Percentiles rank a stretch among this genome's conserved stretches.
phyloP scores from a whole-genome alignment of 805 yeast genomes.

The Candida odintsovae region DNA sequence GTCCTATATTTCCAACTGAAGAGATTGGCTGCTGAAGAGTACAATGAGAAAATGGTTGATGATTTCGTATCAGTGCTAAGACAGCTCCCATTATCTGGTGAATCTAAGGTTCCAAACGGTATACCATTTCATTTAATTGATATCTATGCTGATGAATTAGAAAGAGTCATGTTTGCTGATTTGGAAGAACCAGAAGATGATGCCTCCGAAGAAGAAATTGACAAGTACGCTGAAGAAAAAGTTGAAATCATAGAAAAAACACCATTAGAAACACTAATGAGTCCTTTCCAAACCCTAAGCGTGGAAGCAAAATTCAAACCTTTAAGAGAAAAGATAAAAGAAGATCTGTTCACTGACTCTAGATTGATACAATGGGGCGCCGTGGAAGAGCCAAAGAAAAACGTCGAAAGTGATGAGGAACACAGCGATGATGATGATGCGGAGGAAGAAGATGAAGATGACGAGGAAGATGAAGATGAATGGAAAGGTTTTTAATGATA shows the following conservation, averaged over 20 bases:
- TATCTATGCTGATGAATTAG: slow-evolving; percentile 79
- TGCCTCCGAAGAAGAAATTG: slow-evolving; percentile 29
- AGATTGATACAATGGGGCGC: slow-evolving; percentile 61
- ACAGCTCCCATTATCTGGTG: slow-evolving; percentile 50
- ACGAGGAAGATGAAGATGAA: slow-evolving; percentile 26
- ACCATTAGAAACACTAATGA: slow-evolving; percentile 51
- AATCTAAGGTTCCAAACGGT: slow-evolving; percentile 58
- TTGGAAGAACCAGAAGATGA: slow-evolving; percentile 40
- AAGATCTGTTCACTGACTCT: slow-evolving; percentile 60
- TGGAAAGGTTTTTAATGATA: slow-evolving; percentile 34
- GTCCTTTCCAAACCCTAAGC: slow-evolving; percentile 53
- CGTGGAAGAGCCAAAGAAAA: slow-evolving; percentile 19
- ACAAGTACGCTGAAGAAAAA: slow-evolving; percentile 17
- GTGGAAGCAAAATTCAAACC: slow-evolving; percentile 52
- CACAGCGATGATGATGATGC: slow-evolving; percentile 19
- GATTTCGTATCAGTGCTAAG: slow-evolving; percentile 38
- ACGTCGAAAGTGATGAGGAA: slow-evolving; percentile 21
- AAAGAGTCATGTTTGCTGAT: slow-evolving; percentile 50
- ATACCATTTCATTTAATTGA: slow-evolving; percentile 83
- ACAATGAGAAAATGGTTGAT: slow-evolving; percentile 46
- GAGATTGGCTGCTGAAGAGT: slow-evolving; percentile 45
- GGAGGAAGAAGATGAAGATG: slow-evolving; percentile 23
- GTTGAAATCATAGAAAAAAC: slow-evolving; percentile 34
- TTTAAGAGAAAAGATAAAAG: slow-evolving; percentile 55
- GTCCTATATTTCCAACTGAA: slow-evolving; percentile 60